Percentiles rank a stretch among this genome's conserved stretches.
phyloP scores from a whole-genome alignment of 352 stramenopile genomes.

The Salisapilia sapeloensis region DNA sequence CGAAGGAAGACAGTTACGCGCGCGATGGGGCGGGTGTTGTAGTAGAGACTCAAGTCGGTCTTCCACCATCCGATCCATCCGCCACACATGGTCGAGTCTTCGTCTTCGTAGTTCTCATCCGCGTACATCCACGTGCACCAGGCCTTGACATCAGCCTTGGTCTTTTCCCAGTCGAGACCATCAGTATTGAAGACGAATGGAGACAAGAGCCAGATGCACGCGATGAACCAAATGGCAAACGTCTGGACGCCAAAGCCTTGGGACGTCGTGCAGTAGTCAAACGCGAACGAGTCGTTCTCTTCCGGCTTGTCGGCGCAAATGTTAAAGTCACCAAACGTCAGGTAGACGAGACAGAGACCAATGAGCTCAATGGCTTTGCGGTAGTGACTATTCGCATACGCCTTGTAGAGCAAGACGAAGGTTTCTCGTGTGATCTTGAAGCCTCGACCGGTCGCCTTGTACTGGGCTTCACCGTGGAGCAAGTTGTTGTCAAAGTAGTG shows the following conservation, averaged over 20 bases:
- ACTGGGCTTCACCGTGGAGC: conserved; percentile 57
- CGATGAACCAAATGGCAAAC: conserved; percentile 66
- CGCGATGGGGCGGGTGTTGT: conserved; percentile 53
- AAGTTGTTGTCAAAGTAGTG: conserved; percentile 80
- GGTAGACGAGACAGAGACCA: conserved; percentile 56
- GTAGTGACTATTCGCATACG: conserved; percentile 54
- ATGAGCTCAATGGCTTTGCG: conserved; percentile 67
- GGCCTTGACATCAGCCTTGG: conserved; percentile 48
- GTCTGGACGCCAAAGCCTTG: conserved; percentile 68
- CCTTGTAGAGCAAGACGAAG: conserved; percentile 70
- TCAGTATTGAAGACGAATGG: conserved; percentile 81
- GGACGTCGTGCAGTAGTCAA: conserved; percentile 43
- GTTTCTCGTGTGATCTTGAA: conserved; percentile 77
- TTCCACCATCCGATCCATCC: conserved; percentile 80
- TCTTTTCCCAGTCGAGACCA: conserved; percentile 70
- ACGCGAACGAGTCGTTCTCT: conserved; percentile 20
- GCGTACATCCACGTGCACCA: conserved; percentile 79
- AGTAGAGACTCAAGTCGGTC: conserved; percentile 42
- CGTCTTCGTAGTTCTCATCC: conserved; percentile 33
- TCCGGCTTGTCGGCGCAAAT: conserved; percentile 35
- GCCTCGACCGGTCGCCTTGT: conserved; percentile 63
- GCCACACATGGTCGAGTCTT: conserved; percentile 38
- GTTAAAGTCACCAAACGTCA: conserved; percentile 47
- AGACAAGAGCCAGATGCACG: conserved; percentile 50
- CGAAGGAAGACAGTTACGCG: conserved; percentile 59